phyloP scores from a whole-genome alignment of 495 filamentous ascomycete species.

The Trichoderma parareesei region DNA sequence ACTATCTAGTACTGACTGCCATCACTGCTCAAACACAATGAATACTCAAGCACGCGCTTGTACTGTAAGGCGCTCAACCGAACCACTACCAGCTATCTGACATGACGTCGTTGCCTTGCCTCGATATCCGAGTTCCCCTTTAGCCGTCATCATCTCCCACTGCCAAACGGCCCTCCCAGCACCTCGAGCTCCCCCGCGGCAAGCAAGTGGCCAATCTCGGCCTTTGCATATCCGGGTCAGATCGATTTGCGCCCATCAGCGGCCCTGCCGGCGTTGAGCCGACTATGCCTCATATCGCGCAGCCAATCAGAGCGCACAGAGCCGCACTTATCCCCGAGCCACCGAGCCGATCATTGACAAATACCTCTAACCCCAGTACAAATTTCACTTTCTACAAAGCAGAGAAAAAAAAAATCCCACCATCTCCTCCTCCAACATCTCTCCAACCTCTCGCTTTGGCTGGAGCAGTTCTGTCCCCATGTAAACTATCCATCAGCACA shows the following conservation, averaged over 20 bases:
- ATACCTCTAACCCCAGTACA: neutral
- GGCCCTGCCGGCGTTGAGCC: neutral
- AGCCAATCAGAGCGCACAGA: neutral
- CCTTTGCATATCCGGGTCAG: neutral
- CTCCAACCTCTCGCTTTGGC: slow-evolving; percentile 1
- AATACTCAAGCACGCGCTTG: neutral
- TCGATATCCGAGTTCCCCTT: neutral
- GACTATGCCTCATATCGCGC: neutral
- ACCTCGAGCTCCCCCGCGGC: neutral
- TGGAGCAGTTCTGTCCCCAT: neutral
- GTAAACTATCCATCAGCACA: neutral
- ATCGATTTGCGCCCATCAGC: neutral
- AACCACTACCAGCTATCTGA: neutral
- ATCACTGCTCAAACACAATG: no score
- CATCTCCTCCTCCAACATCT: neutral
- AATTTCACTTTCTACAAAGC: neutral
- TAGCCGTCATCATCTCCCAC: neutral
- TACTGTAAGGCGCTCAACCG: neutral
- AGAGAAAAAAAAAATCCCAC: no score
- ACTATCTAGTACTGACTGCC: no score
- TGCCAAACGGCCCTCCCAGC: no score
- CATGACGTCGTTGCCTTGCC: neutral
- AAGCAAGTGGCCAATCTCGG: neutral
- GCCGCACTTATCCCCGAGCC: neutral
- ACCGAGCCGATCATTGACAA: slow-evolving; percentile 9